Evolutionary conservation across 2,329 filamentous ascomycete species (phyloP), one percentile per base, ranked within the genome.

Genomic region (Amauroascus niger): DNA sequence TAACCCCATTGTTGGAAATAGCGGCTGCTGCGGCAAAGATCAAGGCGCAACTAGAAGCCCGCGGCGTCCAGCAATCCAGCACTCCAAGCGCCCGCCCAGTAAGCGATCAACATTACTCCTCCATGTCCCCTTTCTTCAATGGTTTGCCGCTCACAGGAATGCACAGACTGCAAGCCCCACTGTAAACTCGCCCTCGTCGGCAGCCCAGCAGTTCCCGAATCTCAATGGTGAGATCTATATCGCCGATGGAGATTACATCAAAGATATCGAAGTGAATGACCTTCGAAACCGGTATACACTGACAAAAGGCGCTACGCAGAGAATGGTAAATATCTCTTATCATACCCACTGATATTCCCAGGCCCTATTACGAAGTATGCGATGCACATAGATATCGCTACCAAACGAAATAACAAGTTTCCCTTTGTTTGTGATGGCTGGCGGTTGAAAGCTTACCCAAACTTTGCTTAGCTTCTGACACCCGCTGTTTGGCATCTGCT

Each of bases 231-330:
- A 94, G 65, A 86, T 95, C 69, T 97, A 97, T 68, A 86, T 95
- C 63, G 86, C 90, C 58, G 93, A 97, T 68, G 93, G 93, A 64
- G 93, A 98, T 73, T 97, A 87, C 70, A 97, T 98, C 74, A 93
- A 94, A 72, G 93, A 98, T 67, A 95, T 98, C 66, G 93, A 97
- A 76, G 88, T 98, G 76, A 98, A 98, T 71, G 91, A 97, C 72
- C 75, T 97, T 66, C 86, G 91, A 60, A 98, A 97, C 70, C 87
- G 91, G 64, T 98, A 98, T 72, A 86, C 90, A 70, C 79, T 98
- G 75, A 98, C 91, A 60, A 97, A 96, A 77, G 89, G 90, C 66
- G 87, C 88, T 64, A 95, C 89, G 61, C 93, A 97, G 79, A 95
- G 95, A 82, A 95, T 93, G 91, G 93, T 98, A 96, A 95, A 86